Base-by-base conservation (phyloP, 257 asterid species). In the Schizonepeta tenuifolia region DNA sequence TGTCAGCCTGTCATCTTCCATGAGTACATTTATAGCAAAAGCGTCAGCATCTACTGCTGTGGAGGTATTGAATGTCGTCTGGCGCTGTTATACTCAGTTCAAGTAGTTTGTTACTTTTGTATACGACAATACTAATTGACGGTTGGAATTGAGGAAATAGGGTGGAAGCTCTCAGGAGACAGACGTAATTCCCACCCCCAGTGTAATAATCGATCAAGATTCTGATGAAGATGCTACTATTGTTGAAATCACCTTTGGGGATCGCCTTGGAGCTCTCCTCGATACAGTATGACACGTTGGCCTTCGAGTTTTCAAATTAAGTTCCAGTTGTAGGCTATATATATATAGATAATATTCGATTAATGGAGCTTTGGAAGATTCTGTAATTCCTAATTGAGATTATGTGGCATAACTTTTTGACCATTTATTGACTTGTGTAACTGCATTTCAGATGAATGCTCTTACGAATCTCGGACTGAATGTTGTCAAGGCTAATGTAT, bases 191-290 rank as follows among this genome's bases (percentile, higher is more conserved):
- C 98, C 98, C 28, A 87, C 76, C 6, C 98, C 97, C 28, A 84
- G 71, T 18, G 98, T 93, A 61, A 84, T 86, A 55, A 88, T 93
- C 31, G 98, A 93, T 87, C 96, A 89, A 75, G 98, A 91, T 78
- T 85, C 96, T 4, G 97, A 91, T 57, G 87, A 94, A 0, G 91
- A 93, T 84, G 92, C 97, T 20, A 93, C 98, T 57, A 60, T 93
- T 44, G 98, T 93, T 38, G 98, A 93, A 73, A 75, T 93, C 75
- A 91, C 97, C 59, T 93, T 93, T 56, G 98, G 98, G 68, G 96
- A 93, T 80, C 97, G 98, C 41, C 96, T 93, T 9, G 98, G 98
- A 73, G 89, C 96, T 76, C 97, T 93, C 63, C 85, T 93, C 36
- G 98, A 93, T 84, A 93, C 98, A 0, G 98, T 93, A 84, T 40